Conservation (phyloP, 2,329 filamentous ascomycete species). For the Pseudogymnoascus sp. region DNA sequence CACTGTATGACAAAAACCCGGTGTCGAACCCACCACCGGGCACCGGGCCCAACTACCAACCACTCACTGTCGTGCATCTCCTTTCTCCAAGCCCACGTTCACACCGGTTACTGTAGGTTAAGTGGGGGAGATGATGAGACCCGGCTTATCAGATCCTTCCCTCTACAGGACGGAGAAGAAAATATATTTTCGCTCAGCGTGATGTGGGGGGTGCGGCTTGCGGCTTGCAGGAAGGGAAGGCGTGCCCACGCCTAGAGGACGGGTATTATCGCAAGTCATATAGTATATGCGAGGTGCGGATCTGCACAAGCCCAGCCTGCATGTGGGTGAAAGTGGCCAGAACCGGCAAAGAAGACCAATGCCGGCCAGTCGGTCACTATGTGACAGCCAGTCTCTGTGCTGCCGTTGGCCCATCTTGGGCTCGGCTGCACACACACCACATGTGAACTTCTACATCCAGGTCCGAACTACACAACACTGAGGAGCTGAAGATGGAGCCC, state of each 20-base stretch:
- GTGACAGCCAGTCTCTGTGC: not conserved
- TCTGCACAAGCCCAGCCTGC: not conserved
- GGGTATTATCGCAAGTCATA: not conserved
- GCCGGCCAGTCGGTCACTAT: not conserved
- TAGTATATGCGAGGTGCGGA: not conserved
- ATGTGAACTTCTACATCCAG: not conserved
- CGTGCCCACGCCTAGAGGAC: not conserved
- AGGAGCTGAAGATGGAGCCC: not conserved
- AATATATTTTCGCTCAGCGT: not conserved
- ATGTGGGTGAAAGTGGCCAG: not conserved
- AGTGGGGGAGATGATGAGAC: not conserved
- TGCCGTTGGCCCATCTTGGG: not conserved
- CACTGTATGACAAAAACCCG: not conserved
- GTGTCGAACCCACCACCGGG: not conserved
- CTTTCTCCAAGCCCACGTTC: not conserved
- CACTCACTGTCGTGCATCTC: not conserved
- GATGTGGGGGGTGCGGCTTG: not conserved
- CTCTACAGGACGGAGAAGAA: not conserved
- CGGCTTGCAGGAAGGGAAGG: not conserved
- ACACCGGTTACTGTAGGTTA: not conserved
- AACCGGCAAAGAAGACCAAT: not conserved
- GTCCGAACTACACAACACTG: not conserved
- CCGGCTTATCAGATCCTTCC: slow-evolving; percentile 5
- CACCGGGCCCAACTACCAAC: not conserved
- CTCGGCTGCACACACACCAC: not conserved